A percentile compares a stretch with the other conserved stretches of the same genome.
These are phyloP conservation scores for Vanderwaltozyma tropicalis DNA, from an alignment of 805 yeast species.

Conservation along the genomic window DNA sequence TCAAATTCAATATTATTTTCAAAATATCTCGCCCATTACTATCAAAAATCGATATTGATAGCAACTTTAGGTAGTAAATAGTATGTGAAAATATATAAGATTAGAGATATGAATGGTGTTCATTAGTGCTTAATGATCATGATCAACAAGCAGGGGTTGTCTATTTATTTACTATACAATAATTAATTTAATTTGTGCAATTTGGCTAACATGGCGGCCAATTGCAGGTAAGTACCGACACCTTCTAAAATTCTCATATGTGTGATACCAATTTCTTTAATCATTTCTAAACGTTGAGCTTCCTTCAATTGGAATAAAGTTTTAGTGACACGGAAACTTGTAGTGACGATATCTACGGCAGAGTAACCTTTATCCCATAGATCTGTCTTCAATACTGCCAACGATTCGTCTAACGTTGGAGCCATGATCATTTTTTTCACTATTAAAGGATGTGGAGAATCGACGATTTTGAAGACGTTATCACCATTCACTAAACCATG, in stretches of 20 bases:
- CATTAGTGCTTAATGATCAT: too few species aligned
- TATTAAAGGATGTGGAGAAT: constrained; percentile 88
- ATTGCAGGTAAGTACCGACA: constrained; percentile 75
- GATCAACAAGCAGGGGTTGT: too few species aligned
- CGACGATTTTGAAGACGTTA: constrained; percentile 91
- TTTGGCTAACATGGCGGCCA: constrained; percentile 72
- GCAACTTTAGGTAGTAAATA: too few species aligned
- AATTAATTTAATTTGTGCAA: constrained; percentile 19
- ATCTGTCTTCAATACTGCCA: constrained; percentile 45
- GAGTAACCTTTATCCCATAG: constrained; percentile 89
- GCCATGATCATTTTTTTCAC: constrained; percentile 59
- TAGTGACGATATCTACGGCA: constrained; percentile 85
- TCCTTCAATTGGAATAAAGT: constrained; percentile 61
- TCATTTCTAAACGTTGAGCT: constrained; percentile 57
- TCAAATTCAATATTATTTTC: too few species aligned
- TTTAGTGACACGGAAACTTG: constrained; percentile 81
- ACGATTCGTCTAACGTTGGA: constrained; percentile 51
- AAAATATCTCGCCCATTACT: too few species aligned
- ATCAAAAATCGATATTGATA: too few species aligned
- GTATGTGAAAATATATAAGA: too few species aligned
- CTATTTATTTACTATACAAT: too few species aligned
- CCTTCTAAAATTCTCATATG: constrained; percentile 94
- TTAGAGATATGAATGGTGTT: too few species aligned
- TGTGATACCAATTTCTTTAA: constrained; percentile 78
- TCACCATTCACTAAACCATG: constrained; percentile 84